Base-by-base conservation (phyloP, 176 grass and related monocot genomes). In the Otatea glauca region DNA sequence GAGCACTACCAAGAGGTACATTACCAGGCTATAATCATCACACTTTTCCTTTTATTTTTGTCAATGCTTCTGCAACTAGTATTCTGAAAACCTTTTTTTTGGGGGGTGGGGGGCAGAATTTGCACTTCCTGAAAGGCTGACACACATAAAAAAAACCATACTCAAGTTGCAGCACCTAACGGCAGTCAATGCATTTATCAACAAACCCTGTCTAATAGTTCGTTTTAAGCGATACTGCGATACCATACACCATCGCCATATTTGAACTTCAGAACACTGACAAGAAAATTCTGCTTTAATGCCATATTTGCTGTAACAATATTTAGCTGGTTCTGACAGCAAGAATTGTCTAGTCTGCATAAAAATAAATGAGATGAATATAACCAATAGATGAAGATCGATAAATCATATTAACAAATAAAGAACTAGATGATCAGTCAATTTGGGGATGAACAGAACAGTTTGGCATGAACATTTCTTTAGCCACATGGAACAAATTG, bases 261-360 rank as follows among this genome's bases (percentile, higher is more conserved):
- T 7, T 60, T 16, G 10, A 13, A 86, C 34, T 24, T 70, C 43
- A 42, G 13, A 70, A 39, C 48, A 48, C 15, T 47, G 34, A 8
- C 4, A 35, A 68, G 14, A 69, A 75, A 66, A 51, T 11, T 42
- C 0, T 60, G 39, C 2, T 18, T 65, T 27, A 72, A 44, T 11
- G 8, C n/a, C n/a, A 59, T 23, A 59, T 59, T 59, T 59, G 16
- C 17, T 21, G 14, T 70, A 82, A 43, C 34, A 63, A 50, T 27
- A 83, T 76, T 75, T 70, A 63, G 14, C 50, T 65, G 10, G 25
- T 27, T 63, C 50, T 80, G 25, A 81, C 10, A 18, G 16, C 18
- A 24, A 55, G 4, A 29, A 10, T 27, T 15, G 18, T 64, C 34
- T 20, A 11, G 18, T 64, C 34, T 20, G 25, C 60, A 5, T 44